A percentile compares a stretch with the other conserved stretches of the same genome.
Evolutionary conservation across 164 flowering plant genomes (phyloP).

Genomic region (Chimonanthus praecox): DNA sequence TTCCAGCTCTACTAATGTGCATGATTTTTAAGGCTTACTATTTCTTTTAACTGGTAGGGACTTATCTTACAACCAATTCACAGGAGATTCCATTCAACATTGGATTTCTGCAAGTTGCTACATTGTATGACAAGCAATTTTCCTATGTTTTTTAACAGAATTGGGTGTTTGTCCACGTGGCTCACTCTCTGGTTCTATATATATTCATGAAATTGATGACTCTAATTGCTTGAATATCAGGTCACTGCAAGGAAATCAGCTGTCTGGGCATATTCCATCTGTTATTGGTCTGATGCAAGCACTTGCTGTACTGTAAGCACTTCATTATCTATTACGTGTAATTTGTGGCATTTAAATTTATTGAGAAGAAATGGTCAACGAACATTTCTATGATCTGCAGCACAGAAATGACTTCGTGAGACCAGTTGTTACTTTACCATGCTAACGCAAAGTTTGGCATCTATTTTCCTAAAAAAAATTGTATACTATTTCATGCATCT

Average conservation of each 20-base stretch:
- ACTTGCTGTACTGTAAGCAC: constrained; percentile 86
- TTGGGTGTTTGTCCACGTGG: neutral
- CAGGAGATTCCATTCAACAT: constrained; percentile 95
- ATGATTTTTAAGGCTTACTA: neutral
- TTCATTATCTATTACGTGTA: too few species aligned
- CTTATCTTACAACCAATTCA: constrained; percentile 73
- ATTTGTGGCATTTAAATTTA: too few species aligned
- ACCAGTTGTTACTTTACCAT: neutral
- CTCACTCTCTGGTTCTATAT: neutral
- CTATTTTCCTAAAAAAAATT: neutral
- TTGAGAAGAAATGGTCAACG: too few species aligned
- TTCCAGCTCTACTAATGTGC: neutral
- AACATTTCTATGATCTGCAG: too few species aligned
- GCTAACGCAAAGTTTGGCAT: neutral
- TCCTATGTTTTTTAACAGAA: neutral
- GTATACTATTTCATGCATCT: neutral
- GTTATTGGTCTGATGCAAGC: constrained; percentile 99
- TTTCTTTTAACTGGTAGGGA: constrained; percentile 36
- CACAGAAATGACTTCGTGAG: too few species aligned
- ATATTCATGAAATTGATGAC: neutral
- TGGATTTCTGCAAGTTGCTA: constrained; percentile 96
- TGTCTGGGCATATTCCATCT: constrained; percentile 77
- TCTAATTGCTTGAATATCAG: constrained; percentile 23
- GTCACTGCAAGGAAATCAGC: constrained; percentile 81
- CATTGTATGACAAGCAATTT: constrained; percentile 52